phyloP scores from a whole-genome alignment of 2,329 filamentous ascomycete genomes.

The Diaporthe sp. region DNA sequence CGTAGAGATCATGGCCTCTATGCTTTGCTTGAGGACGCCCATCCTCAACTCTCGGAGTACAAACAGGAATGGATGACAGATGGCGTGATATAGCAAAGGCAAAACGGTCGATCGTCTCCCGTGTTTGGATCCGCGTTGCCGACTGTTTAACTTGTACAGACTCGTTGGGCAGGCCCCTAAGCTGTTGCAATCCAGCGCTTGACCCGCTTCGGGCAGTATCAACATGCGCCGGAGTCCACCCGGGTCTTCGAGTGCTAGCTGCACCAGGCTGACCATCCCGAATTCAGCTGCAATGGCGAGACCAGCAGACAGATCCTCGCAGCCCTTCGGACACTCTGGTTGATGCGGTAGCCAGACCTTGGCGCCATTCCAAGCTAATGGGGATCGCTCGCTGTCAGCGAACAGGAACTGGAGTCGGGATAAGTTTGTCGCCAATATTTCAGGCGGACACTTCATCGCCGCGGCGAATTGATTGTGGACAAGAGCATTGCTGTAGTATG shows the following conservation, averaged over 20 bases:
- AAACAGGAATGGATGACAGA: background rate
- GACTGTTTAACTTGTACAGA: background rate
- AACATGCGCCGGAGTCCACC: background rate
- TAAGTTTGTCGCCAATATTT: background rate
- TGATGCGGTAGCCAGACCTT: background rate
- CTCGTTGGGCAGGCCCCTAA: background rate
- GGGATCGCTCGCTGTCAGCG: no score
- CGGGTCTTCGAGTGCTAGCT: background rate
- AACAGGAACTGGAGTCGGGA: background rate
- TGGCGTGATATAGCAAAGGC: background rate
- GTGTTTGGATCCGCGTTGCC: no score
- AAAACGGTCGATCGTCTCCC: background rate
- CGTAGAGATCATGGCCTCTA: background rate
- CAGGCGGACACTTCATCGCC: background rate
- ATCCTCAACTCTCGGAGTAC: background rate
- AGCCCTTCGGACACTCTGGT: background rate
- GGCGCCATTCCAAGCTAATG: no score
- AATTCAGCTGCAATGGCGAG: background rate
- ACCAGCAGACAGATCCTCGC: background rate
- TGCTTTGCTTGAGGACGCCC: background rate
- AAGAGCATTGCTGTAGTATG: background rate
- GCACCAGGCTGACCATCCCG: background rate
- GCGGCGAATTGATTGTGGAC: background rate
- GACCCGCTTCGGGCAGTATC: background rate
- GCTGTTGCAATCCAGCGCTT: background rate